A percentile compares a stretch with the other conserved stretches of the same genome.
phyloP scores from a whole-genome alignment of 345 rosid species.

The Syzygium jambos region DNA sequence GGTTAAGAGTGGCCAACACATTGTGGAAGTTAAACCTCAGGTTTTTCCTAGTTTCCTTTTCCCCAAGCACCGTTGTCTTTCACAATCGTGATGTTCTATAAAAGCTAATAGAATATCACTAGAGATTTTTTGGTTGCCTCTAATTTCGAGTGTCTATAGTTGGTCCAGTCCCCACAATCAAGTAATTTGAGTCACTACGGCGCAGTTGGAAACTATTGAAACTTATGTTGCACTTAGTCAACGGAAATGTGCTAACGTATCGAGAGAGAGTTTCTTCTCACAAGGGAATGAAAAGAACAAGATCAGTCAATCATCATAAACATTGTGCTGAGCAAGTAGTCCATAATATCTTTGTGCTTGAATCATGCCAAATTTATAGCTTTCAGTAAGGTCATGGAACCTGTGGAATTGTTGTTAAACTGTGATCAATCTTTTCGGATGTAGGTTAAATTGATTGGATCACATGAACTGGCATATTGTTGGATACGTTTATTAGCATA shows the following conservation, averaged over 20 bases:
- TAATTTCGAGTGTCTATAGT: not conserved
- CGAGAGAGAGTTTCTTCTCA: not conserved
- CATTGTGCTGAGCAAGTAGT: not conserved
- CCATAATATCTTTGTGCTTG: not conserved
- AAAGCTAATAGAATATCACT: not conserved
- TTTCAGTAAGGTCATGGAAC: not conserved
- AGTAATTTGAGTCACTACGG: not conserved
- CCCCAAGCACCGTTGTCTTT: not conserved
- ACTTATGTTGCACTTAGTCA: not conserved
- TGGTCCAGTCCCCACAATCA: not conserved
- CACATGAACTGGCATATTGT: not conserved
- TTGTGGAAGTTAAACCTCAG: constrained; percentile 98
- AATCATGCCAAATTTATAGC: not conserved
- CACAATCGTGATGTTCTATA: not conserved
- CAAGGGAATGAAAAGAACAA: not conserved
- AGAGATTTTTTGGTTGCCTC: not conserved
- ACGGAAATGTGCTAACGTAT: not conserved
- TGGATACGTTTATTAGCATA: not conserved
- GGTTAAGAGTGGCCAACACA: constrained; percentile 79
- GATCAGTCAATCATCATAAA: not conserved
- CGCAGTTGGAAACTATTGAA: not conserved
- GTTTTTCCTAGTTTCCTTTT: constrained; percentile 20
- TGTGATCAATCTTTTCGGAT: not conserved
- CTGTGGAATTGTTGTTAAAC: not conserved
- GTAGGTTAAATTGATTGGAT: not conserved